Evolutionary conservation across 768 basidiomycete species (phyloP).

Genomic region (Cubamyces lactineus): DNA sequence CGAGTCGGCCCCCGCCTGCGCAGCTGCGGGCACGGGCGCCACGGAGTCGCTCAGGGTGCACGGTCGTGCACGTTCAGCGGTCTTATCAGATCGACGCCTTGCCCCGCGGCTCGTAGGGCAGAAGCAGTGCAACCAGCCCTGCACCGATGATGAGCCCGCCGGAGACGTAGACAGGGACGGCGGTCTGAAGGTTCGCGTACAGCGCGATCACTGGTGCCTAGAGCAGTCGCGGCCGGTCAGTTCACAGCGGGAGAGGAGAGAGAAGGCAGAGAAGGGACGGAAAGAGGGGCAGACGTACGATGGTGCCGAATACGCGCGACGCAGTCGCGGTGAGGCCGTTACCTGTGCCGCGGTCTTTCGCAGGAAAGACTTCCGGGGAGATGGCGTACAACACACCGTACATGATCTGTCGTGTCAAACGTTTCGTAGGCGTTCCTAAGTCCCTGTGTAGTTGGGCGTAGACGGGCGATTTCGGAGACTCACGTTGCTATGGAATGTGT

Average conservation of each 20-base stretch:
- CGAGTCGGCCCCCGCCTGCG: background rate
- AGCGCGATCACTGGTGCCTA: constrained; percentile 76
- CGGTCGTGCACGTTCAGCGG: too few relatives aligned
- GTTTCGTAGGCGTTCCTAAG: too few relatives aligned
- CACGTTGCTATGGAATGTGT: constrained; percentile 36
- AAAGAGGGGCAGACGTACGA: constrained; percentile 46
- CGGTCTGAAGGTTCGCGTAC: constrained; percentile 63
- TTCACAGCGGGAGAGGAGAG: background rate
- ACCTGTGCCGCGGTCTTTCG: constrained; percentile 74
- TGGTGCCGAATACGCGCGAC: constrained; percentile 66
- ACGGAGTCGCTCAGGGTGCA: too few relatives aligned
- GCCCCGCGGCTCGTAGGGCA: constrained; percentile 80
- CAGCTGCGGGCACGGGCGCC: background rate
- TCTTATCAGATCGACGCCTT: constrained; percentile 60
- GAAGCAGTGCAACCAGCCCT: constrained; percentile 58
- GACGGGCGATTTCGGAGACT: background rate
- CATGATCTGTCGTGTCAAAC: constrained; percentile 54
- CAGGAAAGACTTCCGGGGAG: constrained; percentile 71
- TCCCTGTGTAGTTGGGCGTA: too few relatives aligned
- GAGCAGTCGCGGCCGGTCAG: background rate
- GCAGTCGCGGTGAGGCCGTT: constrained; percentile 66
- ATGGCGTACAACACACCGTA: constrained; percentile 75
- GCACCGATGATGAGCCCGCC: constrained; percentile 65
- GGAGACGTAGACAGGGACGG: constrained; percentile 73
- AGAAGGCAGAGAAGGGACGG: background rate